A percentile compares a stretch with the other conserved stretches of the same genome.
Conservation (phyloP, 768 basidiomycete species). For the Collybiopsis luxurians region DNA sequence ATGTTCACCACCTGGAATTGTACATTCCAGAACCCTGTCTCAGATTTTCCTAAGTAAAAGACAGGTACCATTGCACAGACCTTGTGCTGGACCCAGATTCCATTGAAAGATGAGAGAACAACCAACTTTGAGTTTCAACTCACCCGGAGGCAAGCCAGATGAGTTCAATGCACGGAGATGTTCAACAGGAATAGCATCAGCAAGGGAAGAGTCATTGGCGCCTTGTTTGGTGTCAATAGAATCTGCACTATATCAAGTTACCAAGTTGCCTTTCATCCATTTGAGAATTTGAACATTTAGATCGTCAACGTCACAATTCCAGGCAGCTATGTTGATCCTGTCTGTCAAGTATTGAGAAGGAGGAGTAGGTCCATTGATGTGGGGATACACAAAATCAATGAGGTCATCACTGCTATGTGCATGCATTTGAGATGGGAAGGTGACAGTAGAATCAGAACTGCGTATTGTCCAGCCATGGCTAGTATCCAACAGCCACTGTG, state of each 20-base stretch:
- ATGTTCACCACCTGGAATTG: conserved; percentile 33
- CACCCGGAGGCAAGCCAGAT: conserved; percentile 33
- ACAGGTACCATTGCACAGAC: conserved; percentile 14
- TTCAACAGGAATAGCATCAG: conserved; percentile 26
- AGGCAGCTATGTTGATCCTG: conserved; percentile 27
- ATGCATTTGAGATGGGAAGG: conserved; percentile 25
- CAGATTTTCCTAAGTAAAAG: conserved; percentile 21
- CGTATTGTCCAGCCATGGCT: conserved; percentile 18
- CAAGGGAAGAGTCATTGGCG: conserved; percentile 4
- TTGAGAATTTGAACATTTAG: conserved; percentile 15
- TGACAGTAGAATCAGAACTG: conserved; percentile 11
- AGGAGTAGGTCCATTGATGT: background rate
- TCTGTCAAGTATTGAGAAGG: conserved; percentile 23
- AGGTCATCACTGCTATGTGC: conserved; percentile 9
- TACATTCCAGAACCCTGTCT: conserved; percentile 32
- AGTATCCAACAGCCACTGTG: conserved; percentile 29
- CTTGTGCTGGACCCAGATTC: conserved; percentile 30
- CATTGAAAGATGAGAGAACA: conserved; percentile 30
- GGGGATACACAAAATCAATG: conserved; percentile 11
- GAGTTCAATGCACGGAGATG: conserved; percentile 29
- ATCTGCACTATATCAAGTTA: conserved; percentile 2
- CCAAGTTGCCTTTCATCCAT: background rate
- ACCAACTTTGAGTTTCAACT: conserved; percentile 25
- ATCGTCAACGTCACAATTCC: conserved; percentile 27
- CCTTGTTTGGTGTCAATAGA: conserved; percentile 1